phyloP scores from a whole-genome alignment of 2,329 filamentous ascomycete genomes.

The Penicillium sp. region DNA sequence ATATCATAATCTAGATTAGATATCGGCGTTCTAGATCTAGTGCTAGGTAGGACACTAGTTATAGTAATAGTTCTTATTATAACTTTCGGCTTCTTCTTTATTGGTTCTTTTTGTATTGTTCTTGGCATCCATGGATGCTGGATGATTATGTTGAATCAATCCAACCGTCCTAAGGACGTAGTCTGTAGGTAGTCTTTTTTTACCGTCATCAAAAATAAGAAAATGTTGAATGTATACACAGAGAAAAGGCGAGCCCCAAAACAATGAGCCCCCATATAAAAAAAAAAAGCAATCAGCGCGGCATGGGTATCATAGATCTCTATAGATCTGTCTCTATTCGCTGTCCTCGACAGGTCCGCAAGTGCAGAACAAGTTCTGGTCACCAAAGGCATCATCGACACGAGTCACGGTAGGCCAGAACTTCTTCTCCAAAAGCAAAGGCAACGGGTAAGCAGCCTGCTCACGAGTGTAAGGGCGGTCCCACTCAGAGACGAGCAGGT shows the following conservation, averaged over 20 bases:
- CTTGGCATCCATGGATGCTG: not conserved
- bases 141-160: slow-evolving; percentile 15
- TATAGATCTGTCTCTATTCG: slow-evolving; percentile 32
- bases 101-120: slow-evolving; percentile 3
- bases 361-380: slow-evolving; percentile 91
- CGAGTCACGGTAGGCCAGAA: slow-evolving; percentile 91
- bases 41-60: too few species aligned
- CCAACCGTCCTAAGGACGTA: not conserved
- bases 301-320: slow-evolving; percentile 39
- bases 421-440: slow-evolving; percentile 88
- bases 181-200: not conserved
- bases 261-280: slow-evolving; percentile 9
- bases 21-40: too few species aligned
- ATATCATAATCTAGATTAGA: too few species aligned
- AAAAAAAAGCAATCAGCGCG: slow-evolving; percentile 15
- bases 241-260: slow-evolving; percentile 10
- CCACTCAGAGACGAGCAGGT: slow-evolving; percentile 76
- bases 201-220: slow-evolving; percentile 7
- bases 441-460: slow-evolving; percentile 81
- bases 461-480: slow-evolving; percentile 76
- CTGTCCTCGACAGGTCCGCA: slow-evolving; percentile 75
- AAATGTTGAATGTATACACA: slow-evolving; percentile 37
- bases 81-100: too few species aligned
- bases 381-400: slow-evolving; percentile 87
- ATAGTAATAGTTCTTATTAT: too few species aligned